phyloP scores from a whole-genome alignment of 176 grass and related monocot species.

The Pontederia crassipes region DNA sequence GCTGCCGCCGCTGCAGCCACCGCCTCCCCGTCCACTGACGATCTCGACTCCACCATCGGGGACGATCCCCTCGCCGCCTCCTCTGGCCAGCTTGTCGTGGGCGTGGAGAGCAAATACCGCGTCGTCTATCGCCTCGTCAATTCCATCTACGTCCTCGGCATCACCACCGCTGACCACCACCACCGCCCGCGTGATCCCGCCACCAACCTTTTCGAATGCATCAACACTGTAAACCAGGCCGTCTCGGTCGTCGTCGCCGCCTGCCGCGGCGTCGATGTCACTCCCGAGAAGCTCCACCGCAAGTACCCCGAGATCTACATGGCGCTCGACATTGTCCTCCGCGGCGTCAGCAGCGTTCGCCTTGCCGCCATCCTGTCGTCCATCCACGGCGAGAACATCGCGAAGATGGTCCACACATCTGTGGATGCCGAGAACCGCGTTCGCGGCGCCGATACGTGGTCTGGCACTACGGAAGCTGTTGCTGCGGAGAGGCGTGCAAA shows the following conservation, averaged over 20 bases:
- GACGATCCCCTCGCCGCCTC: slow-evolving; percentile 81
- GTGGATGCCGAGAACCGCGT: slow-evolving; percentile 67
- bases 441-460: slow-evolving; percentile 75
- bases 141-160: slow-evolving; percentile 88
- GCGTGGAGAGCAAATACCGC: slow-evolving; percentile 93
- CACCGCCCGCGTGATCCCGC: slow-evolving; percentile 24
- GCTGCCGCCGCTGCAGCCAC: slow-evolving; percentile 3
- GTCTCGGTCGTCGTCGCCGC: slow-evolving; percentile 85
- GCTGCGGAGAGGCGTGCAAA: slow-evolving; percentile 52
- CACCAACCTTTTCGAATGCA: slow-evolving; percentile 78
- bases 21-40: slow-evolving; percentile 23
- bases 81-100: slow-evolving; percentile 84
- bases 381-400: slow-evolving; percentile 95
- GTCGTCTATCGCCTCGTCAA: slow-evolving; percentile 94
- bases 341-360: slow-evolving; percentile 72
- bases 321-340: slow-evolving; percentile 90
- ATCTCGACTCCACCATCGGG: slow-evolving; percentile 55
- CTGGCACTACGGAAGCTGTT: slow-evolving; percentile 40
- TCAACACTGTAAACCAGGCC: slow-evolving; percentile 93
- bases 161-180: slow-evolving; percentile 81
- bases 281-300: slow-evolving; percentile 86
- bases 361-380: slow-evolving; percentile 82
- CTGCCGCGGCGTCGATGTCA: slow-evolving; percentile 85
- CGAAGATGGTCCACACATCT: slow-evolving; percentile 81
- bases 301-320: slow-evolving; percentile 99